phyloP scores from a whole-genome alignment of 2,329 filamentous ascomycete species.

The Arthrocladium fulminans region DNA sequence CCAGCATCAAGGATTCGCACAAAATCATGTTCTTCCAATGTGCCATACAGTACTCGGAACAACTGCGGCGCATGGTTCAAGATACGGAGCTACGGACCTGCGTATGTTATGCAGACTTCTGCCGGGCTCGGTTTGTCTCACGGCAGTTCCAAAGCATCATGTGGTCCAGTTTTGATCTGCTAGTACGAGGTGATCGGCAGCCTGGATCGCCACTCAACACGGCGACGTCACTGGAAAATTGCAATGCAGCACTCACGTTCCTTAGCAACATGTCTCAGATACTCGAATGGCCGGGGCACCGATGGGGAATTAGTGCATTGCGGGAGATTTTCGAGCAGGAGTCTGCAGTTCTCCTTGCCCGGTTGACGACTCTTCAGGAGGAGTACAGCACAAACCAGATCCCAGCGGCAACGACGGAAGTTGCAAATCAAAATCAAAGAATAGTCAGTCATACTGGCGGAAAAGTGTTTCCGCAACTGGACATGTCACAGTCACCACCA shows the following conservation, averaged over 20 bases:
- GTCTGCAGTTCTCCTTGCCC: slow-evolving; percentile 20
- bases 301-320: slow-evolving; percentile 20
- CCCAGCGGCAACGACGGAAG: not conserved
- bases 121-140: slow-evolving; percentile 67
- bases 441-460: not conserved
- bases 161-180: slow-evolving; percentile 42
- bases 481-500: not conserved
- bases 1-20: slow-evolving; percentile 61
- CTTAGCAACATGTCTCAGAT: slow-evolving; percentile 20
- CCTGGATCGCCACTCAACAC: slow-evolving; percentile 7
- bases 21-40: slow-evolving; percentile 79
- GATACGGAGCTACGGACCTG: slow-evolving; percentile 54
- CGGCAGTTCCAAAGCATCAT: slow-evolving; percentile 50
- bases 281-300: slow-evolving; percentile 18
- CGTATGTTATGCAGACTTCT: slow-evolving; percentile 78
- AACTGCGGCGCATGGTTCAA: slow-evolving; percentile 59
- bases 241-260: slow-evolving; percentile 16
- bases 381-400: slow-evolving; percentile 6
- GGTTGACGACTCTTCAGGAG: slow-evolving; percentile 17
- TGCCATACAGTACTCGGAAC: slow-evolving; percentile 69
- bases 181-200: slow-evolving; percentile 25
- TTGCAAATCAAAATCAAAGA: not conserved
- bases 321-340: slow-evolving; percentile 21
- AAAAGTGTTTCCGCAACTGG: not conserved
- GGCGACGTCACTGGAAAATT: slow-evolving; percentile 16